Base-by-base conservation (phyloP, 2,329 filamentous ascomycete species). In the Fusarium pseudonygamai region DNA sequence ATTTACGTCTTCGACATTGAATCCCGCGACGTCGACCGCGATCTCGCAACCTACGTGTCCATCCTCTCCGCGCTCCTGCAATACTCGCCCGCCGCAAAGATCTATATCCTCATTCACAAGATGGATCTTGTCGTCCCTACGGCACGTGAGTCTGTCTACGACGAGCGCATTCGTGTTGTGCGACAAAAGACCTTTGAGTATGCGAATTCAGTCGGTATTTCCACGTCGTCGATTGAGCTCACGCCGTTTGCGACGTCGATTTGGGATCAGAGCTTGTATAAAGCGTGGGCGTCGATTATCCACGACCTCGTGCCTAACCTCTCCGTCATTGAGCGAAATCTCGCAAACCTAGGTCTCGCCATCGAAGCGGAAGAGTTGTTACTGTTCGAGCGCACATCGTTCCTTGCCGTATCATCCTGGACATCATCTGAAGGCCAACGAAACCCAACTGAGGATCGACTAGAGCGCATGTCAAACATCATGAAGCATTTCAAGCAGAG, bases 1-100 rank as follows among this genome's bases (percentile, higher is more conserved):
- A 98, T 99, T 83, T 99, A 99, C 85, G 96, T 99, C 82, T 99
- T 99, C 84, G 96, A 99, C 82, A 97, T 98, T 75, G 96, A 98
- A 82, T 97, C 94, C 24, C 93, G 95, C 80, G 96, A 98, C 82
- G 94, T 97, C 78, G 93, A 96, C 71, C 93, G 94, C 77, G 96
- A 99, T 81, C 90, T 98, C 59, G 91, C 96, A 64, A 97, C 95
- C 66, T 99, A 98, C 85, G 91, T 92, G 59, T 93, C 93, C 75
- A 96, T 98, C 81, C 94, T 98, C 76, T 90, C 92, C 56, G 96
- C 96, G 2, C 88, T 99, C 43, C 89, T 92, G 62, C 95, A 98
- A 84, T 97, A 91, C 87, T 97, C 93, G 53, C 86, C 89, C 37
- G 85, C 86, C 6, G 94, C 96, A 71, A 93, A 93, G 81, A 92